Conservation (phyloP, 306 rosid species). For the Cyamopsis tetragonoloba region DNA sequence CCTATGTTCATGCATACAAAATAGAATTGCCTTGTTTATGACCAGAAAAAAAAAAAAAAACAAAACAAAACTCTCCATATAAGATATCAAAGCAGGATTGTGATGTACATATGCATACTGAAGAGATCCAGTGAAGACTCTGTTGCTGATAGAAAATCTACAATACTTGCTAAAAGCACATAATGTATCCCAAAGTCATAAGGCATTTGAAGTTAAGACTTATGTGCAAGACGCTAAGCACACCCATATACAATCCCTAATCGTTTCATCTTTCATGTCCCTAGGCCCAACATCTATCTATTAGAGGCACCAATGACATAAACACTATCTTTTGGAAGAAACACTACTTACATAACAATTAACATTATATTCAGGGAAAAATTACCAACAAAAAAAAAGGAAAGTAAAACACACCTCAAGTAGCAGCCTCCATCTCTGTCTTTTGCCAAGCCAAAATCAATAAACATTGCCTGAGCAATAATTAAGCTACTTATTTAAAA, state of each 20-base stretch:
- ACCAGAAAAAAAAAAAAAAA: background rate
- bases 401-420: slow-evolving; percentile 54
- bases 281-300: slow-evolving; percentile 11
- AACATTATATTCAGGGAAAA: slow-evolving; percentile 10
- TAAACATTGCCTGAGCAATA: slow-evolving; percentile 82
- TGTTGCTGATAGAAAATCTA: background rate
- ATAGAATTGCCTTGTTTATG: background rate
- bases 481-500: background rate
- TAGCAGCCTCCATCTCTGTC: slow-evolving; percentile 92
- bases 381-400: no score
- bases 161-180: background rate
- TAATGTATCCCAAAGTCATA: background rate
- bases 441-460: slow-evolving; percentile 93
- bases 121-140: background rate
- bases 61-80: no score
- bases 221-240: slow-evolving; percentile 6
- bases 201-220: background rate
- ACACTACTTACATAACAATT: background rate
- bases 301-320: no score
- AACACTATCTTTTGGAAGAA: slow-evolving; percentile 7
- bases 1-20: background rate
- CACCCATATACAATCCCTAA: slow-evolving; percentile 6
- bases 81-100: background rate
- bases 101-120: background rate
- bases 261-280: background rate